Percentiles rank a stretch among this genome's conserved stretches.
These are phyloP conservation scores for Globisporangium paroecandrum DNA, from an alignment of 352 stramenopile species.

Conservation along the genomic window DNA sequence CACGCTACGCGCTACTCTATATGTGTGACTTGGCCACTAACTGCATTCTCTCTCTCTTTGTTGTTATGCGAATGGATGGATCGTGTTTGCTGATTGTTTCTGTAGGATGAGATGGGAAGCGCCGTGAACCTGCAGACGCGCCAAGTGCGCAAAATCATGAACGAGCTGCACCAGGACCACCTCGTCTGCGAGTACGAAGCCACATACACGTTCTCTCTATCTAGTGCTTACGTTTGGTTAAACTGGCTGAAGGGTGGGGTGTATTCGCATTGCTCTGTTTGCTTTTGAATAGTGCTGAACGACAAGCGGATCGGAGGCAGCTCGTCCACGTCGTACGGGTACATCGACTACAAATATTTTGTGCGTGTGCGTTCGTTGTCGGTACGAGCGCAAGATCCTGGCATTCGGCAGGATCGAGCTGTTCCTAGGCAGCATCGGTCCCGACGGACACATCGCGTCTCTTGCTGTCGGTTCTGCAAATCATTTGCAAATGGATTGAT, in stretches of 20 bases:
- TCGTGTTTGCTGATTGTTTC: background rate
- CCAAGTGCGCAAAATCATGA: constrained; percentile 88
- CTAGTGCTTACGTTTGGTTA: background rate
- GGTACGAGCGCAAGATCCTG: constrained; percentile 86
- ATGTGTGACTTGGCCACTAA: background rate
- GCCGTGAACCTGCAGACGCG: constrained; percentile 85
- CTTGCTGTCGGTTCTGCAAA: background rate
- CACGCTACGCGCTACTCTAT: background rate
- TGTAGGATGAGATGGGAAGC: constrained; percentile 83
- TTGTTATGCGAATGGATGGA: background rate
- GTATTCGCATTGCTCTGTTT: background rate
- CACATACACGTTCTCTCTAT: background rate
- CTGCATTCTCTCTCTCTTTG: background rate
- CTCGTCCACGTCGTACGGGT: constrained; percentile 87
- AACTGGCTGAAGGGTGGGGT: background rate
- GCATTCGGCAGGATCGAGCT: constrained; percentile 85
- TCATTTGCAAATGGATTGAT: background rate
- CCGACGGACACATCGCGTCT: constrained; percentile 90
- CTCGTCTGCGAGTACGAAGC: constrained; percentile 75
- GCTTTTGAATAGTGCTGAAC: constrained; percentile 57
- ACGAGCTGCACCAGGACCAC: constrained; percentile 82
- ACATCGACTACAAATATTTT: constrained; percentile 93
- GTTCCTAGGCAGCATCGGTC: constrained; percentile 90
- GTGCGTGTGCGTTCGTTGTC: constrained; percentile 20
- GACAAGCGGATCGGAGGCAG: constrained; percentile 80